Conservation (phyloP, 2,329 filamentous ascomycete species). For the Stachybotrys chartarum region DNA sequence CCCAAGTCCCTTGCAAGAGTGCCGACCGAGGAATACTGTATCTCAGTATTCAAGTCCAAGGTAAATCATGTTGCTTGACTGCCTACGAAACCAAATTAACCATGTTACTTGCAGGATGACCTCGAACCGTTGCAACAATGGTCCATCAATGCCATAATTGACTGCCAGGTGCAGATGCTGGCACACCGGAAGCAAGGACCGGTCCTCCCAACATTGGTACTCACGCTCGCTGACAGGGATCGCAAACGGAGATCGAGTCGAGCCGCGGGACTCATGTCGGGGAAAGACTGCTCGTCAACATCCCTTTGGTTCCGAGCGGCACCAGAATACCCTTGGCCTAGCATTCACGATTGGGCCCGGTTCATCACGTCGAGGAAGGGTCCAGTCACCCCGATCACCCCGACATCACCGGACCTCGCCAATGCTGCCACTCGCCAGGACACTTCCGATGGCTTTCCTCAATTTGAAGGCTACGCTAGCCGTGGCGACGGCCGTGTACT, state of each 20-base stretch:
- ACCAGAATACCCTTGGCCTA: constrained; percentile 41
- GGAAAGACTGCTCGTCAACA: constrained; percentile 40
- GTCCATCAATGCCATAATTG: constrained; percentile 42
- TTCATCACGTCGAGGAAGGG: constrained; percentile 40
- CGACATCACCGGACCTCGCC: constrained; percentile 45
- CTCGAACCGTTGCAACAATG: constrained; percentile 47
- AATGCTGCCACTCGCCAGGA: constrained; percentile 45
- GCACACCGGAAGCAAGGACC: constrained; percentile 56
- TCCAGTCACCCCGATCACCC: constrained; percentile 43
- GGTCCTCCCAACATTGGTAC: constrained; percentile 50
- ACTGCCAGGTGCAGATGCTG: constrained; percentile 52
- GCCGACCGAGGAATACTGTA: constrained; percentile 35
- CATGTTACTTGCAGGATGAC: constrained; percentile 32
- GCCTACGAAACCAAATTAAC: constrained; percentile 4
- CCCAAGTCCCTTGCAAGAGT: constrained; percentile 27
- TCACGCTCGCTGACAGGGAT: constrained; percentile 53
- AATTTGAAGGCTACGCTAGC: constrained; percentile 36
- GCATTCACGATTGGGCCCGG: constrained; percentile 53
- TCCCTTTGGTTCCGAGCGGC: constrained; percentile 51
- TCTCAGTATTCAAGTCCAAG: constrained; percentile 51
- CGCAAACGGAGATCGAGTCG: constrained; percentile 59
- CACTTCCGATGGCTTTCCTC: constrained; percentile 30
- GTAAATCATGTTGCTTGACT: constrained; percentile 23
- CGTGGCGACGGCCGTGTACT: constrained; percentile 25
- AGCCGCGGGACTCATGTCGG: constrained; percentile 46